Evolutionary conservation across 2,329 filamentous ascomycete genomes (phyloP).

Genomic region (Fusarium sp.): DNA sequence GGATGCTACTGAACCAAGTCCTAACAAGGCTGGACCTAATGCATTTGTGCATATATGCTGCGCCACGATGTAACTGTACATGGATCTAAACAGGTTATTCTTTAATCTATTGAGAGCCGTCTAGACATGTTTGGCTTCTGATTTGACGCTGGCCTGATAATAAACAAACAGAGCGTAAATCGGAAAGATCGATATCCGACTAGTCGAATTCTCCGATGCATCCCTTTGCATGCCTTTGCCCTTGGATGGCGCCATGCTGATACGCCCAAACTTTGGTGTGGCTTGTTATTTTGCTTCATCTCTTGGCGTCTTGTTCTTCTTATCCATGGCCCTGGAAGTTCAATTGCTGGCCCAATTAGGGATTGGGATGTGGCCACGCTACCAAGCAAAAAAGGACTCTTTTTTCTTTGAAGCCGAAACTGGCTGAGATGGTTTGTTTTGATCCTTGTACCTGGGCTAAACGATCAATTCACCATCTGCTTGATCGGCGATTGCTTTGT

Average conservation of each 20-base stretch:
- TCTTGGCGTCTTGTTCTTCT: conserved; percentile 8
- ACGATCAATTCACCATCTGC: conserved; percentile 6
- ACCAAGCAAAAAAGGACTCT: neutral
- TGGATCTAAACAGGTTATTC: conserved; percentile 29
- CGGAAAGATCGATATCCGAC: conserved; percentile 39
- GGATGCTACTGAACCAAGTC: conserved; percentile 6
- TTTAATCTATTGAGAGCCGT: neutral
- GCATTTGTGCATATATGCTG: conserved; percentile 26
- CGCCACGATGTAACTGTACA: conserved; percentile 32
- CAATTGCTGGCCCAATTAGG: conserved; percentile 22
- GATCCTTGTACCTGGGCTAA: conserved; percentile 24
- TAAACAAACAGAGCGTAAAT: conserved; percentile 37
- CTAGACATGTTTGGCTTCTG: conserved; percentile 7
- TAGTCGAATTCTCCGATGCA: conserved; percentile 34
- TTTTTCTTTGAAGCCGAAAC: conserved; percentile 19
- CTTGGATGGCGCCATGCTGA: conserved; percentile 34
- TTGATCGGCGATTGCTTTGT: conserved; percentile 35
- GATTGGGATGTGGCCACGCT: conserved; percentile 12
- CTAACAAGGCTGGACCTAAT: conserved; percentile 2
- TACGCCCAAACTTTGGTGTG: conserved; percentile 30
- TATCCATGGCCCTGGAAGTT: conserved; percentile 31
- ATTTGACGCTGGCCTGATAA: conserved; percentile 18
- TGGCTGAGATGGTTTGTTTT: conserved; percentile 32
- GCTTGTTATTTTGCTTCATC: conserved; percentile 7
- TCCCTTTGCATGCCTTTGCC: conserved; percentile 12